A percentile compares a stretch with the other conserved stretches of the same genome.
Conservation (phyloP, 139 green algal species). For the Volvox reticuliferus region DNA sequence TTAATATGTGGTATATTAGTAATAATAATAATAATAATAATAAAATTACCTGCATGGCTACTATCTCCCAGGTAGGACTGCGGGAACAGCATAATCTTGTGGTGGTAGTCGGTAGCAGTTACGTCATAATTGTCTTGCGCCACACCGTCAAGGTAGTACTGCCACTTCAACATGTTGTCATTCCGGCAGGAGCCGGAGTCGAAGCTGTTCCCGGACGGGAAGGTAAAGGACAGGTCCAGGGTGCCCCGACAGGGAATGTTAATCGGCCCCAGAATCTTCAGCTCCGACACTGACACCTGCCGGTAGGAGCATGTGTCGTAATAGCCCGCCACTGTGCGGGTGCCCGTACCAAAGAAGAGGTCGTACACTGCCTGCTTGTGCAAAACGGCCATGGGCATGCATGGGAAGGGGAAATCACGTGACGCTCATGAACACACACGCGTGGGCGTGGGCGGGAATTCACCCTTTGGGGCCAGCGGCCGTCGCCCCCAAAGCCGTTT, state of each 20-base stretch:
- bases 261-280: neutral
- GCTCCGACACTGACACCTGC: neutral
- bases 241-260: neutral
- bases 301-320: constrained; percentile 20
- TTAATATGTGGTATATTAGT: no score
- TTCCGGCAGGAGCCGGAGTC: neutral
- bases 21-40: no score
- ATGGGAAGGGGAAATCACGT: no score
- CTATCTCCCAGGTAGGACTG: neutral
- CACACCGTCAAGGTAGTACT: neutral
- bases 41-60: no score
- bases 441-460: no score
- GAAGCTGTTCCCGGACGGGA: neutral
- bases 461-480: no score
- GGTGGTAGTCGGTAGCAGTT: constrained; percentile 4
- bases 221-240: neutral
- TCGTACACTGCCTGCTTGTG: neutral
- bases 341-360: neutral
- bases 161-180: constrained; percentile 17
- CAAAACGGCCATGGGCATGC: no score
- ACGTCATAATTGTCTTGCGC: neutral
- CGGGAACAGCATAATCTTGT: neutral
- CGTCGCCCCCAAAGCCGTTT: no score
- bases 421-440: no score
- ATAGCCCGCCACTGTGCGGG: neutral